Evolutionary conservation across 1,284 basidiomycete genomes (phyloP), one percentile per base, ranked within the genome.

Genomic region (Leccinum variabile): DNA sequence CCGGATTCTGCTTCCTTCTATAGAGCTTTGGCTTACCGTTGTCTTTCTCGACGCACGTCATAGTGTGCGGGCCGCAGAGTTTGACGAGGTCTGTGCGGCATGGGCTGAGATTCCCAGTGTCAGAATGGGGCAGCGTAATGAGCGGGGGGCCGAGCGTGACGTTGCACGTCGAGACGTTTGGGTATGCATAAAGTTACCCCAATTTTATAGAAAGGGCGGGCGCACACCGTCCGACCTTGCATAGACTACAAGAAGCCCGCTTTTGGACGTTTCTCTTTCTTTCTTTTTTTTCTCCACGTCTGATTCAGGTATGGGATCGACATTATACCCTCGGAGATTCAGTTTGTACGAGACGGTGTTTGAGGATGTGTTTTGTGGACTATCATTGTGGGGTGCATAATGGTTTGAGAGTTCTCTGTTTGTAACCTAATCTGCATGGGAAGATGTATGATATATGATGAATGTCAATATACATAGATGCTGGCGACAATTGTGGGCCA

Each of bases 111-210:
- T 75, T 78, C 44, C 73, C 76, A 0, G 69, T 77, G 10, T 76
- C 78, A 1, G 74, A 76, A 5, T 75, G 75, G n/a, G 44, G 53
- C 5, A 73, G 69, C 16, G 67, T 81, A 3, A 66, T 83, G 57
- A 71, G 65, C 16, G 83, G 83, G 16, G 78, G 79, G 0, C 78
- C 83, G 8, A 80, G 75, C 58, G 77, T 84, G 32, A 76, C 76
- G 3, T 67, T 85, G 50, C 79, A 82, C 68, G 77, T 83, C 16
- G 84, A 84, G 66, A 74, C 78, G 39, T 83, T 80, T 69, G 81
- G 80, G 14, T 80, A 79, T 56, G 78, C 77, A 18, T 74, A 66
- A 44, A 2, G 44, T 18, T n/a, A 6, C 10, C n/a, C 41, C n/a
- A 44, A 44, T 18, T 44, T 44, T 5, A 44, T 18, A 18, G n/a